These are phyloP conservation scores for Grosmannia serpens DNA, from an alignment of 2,329 filamentous ascomycete species.

Conservation along the genomic window DNA sequence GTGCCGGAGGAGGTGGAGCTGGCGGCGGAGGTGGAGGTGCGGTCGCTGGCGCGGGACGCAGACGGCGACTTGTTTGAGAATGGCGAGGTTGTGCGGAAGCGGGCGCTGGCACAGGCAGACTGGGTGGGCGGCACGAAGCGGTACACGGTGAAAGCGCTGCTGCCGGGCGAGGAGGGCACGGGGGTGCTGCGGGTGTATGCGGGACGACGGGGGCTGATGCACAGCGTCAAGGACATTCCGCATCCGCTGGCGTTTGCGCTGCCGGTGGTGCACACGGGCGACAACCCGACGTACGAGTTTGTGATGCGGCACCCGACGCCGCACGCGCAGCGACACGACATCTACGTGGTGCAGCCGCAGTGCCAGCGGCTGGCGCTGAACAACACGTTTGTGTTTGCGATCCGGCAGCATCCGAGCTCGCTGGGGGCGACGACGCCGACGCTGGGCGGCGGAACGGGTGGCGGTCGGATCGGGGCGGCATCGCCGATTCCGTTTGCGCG, in stretches of 20 bases:
- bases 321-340: conserved; percentile 91
- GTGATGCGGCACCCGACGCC: conserved; percentile 87
- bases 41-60: conserved; percentile 64
- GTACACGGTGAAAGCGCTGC: conserved; percentile 83
- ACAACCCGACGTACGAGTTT: conserved; percentile 92
- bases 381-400: conserved; percentile 95
- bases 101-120: conserved; percentile 79
- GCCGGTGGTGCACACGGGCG: conserved; percentile 81
- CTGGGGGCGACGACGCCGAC: conserved; percentile 26
- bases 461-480: not conserved
- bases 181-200: conserved; percentile 86
- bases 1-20: conserved; percentile 87
- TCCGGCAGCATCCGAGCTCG: conserved; percentile 78
- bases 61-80: conserved; percentile 93
- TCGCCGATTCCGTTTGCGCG: conserved; percentile 52
- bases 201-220: conserved; percentile 90
- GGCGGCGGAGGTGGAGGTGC: conserved; percentile 82
- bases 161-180: conserved; percentile 85
- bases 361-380: conserved; percentile 80
- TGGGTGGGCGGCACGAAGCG: conserved; percentile 80
- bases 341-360: conserved; percentile 94
- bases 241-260: conserved; percentile 81
- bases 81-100: conserved; percentile 74
- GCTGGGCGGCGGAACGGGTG: not conserved
- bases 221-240: conserved; percentile 91